Evolutionary conservation across 2,329 filamentous ascomycete genomes (phyloP), one percentile per base, ranked within the genome.

Genomic region (Xylaria sp.): DNA sequence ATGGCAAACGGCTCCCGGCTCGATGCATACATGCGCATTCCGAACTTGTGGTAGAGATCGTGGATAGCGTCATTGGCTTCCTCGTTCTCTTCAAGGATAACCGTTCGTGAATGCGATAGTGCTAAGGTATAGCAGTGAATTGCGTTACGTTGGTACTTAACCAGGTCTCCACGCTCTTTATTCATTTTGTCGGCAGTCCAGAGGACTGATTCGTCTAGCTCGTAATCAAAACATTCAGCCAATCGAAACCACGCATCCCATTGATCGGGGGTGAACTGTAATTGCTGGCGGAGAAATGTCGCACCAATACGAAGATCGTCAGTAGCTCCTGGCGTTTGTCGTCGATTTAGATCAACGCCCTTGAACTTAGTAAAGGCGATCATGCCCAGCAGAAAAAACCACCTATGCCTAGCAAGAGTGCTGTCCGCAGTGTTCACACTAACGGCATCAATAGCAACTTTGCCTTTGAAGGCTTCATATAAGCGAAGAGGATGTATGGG

Each of bases 131-230:
- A 93, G 78, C 93, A 95, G 79, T 97, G 93, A 55, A 97, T 94
- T 0, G 93, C 91, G 75, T 89, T 89, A 39, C 93, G 89, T 78
- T 97, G 93, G 69, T 92, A 88, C 61, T 89, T 89, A 28, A 94
- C 87, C 54, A 97, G 81, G 67, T 97, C 93, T 3, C 84, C 82
- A 65, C 92, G 90, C 75, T 92, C 91, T 78, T 92, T 95, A 81
- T 97, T 97, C 81, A 97, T 91, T 80, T 97, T 97, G 74, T 97
- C 94, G 0, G 94, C 92, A 23, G 91, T 92, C 94, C 94, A 97
- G 5, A 94, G 88, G 5, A 97, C 92, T 7, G 91, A 89, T 79
- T 97, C 94, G 71, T 97, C 94, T 15, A 97, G 84, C 75, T 97
- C 94, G 60, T 93, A 91, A 79, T 97, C 94, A 76, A 94, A 94